phyloP scores from a whole-genome alignment of 352 stramenopile genomes.

The Phytophthora crassamura region DNA sequence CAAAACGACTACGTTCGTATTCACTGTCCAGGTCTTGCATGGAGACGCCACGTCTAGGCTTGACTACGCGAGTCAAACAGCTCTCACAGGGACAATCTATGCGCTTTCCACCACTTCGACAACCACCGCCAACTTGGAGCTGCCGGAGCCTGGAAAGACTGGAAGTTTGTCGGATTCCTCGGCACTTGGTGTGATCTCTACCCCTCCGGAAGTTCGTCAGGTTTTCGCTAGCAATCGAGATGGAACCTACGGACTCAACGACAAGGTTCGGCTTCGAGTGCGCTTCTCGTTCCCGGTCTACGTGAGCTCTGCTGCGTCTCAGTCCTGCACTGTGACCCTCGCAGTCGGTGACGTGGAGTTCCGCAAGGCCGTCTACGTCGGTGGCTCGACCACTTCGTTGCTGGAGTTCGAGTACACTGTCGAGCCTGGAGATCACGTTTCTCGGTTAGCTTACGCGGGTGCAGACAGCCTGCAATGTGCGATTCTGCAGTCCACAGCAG shows the following conservation, averaged over 20 bases:
- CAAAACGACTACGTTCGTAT: conserved; percentile 43
- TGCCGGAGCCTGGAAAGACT: conserved; percentile 40
- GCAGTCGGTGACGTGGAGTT: conserved; percentile 44
- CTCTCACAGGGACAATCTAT: conserved; percentile 51
- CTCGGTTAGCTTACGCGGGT: conserved; percentile 59
- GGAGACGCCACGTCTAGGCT: conserved; percentile 43
- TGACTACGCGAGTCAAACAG: conserved; percentile 45
- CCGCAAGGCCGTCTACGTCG: conserved; percentile 48
- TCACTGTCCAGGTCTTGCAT: conserved; percentile 42
- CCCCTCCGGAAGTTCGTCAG: conserved; percentile 42
- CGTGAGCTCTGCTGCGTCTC: conserved; percentile 27
- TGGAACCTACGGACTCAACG: conserved; percentile 54
- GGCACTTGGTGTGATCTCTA: conserved; percentile 43
- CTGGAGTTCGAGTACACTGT: conserved; percentile 73
- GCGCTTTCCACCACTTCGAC: conserved; percentile 54
- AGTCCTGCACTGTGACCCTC: conserved; percentile 50
- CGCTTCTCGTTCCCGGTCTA: conserved; percentile 64
- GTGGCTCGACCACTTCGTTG: conserved; percentile 50
- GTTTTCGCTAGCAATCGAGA: conserved; percentile 42
- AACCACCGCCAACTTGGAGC: conserved; percentile 29
- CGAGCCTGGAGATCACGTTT: conserved; percentile 47
- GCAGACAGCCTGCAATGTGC: conserved; percentile 49
- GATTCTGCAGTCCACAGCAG: conserved; percentile 57
- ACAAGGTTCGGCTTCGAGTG: conserved; percentile 49
- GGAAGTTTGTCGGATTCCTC: conserved; percentile 54